Base-by-base conservation (phyloP, 768 basidiomycete species). In the Psilocybe cyanescens region DNA sequence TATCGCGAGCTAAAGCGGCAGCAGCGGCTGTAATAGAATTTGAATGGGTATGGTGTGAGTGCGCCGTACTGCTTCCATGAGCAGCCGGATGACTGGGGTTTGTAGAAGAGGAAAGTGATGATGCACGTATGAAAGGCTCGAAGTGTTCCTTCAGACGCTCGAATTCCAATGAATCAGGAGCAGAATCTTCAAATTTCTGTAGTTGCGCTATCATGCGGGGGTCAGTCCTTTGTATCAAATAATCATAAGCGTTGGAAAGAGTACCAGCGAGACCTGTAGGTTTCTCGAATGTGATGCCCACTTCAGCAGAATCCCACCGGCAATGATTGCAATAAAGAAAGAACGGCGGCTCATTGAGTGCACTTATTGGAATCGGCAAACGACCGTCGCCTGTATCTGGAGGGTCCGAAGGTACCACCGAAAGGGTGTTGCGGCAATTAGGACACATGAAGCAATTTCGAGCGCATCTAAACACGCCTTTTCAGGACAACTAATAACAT, bases 371-470 rank as follows among this genome's bases (percentile, higher is more conserved):
- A 17, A 84, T 72, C n/a, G 84, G 67, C 50, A 84, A 73, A 55
- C 84, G 80, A 39, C 81, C 81, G 63, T 89, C 86, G 29, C 83
- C 81, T 30, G 81, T 70, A 60, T 90, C 90, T 54, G 83, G 84
- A 31, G 88, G 91, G 73, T 97, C 94, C 3, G 94, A 94, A 11
- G 94, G 88, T n/a, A 96, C 94, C 6, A 96, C 90, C 16, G 91
- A 87, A 3, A 98, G 82, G 4, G 95, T 94, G 69, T 97, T 94
- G 50, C 86, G 84, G 76, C 97, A 99, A 70, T 86, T 88, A 3
- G 97, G 97, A 72, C 97, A 99, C 76, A 91, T 86, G 77, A 99
- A 99, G 79, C 97, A 99, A 70, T 97, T 98, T 58, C 97, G 85
- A 16, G 97, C 95, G 75, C 97, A 99, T 85, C 97, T 98, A 71